These are phyloP conservation scores for Monascus purpureus DNA, from an alignment of 495 filamentous ascomycete species.

Conservation along the genomic window DNA sequence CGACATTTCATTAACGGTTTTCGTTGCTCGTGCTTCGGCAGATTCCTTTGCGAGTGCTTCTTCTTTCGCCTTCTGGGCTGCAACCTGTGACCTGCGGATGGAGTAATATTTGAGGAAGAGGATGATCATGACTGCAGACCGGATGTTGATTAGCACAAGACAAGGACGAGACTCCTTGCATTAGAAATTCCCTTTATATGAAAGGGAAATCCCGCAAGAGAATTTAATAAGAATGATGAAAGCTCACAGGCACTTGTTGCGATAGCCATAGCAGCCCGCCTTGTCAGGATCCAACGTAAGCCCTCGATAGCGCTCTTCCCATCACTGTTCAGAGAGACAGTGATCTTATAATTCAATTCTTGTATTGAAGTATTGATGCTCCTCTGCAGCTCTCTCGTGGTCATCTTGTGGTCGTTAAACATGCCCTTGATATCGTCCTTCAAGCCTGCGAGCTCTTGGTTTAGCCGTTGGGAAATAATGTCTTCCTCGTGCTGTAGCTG, in stretches of 20 bases:
- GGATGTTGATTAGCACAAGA: constrained; percentile 8
- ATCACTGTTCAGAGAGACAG: constrained; percentile 71
- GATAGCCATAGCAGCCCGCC: constrained; percentile 73
- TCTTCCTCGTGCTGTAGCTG: constrained; percentile 90
- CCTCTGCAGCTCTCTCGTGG: constrained; percentile 71
- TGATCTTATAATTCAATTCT: constrained; percentile 89
- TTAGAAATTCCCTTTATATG: neutral
- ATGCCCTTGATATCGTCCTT: constrained; percentile 88
- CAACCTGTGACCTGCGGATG: constrained; percentile 16
- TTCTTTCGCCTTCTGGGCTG: constrained; percentile 19
- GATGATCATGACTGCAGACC: constrained; percentile 29
- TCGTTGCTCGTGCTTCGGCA: constrained; percentile 6
- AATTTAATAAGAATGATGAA: neutral
- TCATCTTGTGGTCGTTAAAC: constrained; percentile 95
- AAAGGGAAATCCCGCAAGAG: too few relatives aligned
- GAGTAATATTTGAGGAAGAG: constrained; percentile 32
- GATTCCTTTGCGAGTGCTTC: constrained; percentile 14
- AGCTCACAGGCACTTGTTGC: constrained; percentile 28
- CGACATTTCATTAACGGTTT: constrained; percentile 1
- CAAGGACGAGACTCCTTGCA: neutral
- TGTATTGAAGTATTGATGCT: constrained; percentile 72
- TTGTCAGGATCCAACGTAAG: constrained; percentile 77
- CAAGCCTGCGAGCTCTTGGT: constrained; percentile 61
- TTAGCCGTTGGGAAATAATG: constrained; percentile 67
- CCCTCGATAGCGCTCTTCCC: constrained; percentile 82